These are phyloP conservation scores for Phytophthora boehmeriae DNA, from an alignment of 352 stramenopile genomes.

Conservation along the genomic window DNA sequence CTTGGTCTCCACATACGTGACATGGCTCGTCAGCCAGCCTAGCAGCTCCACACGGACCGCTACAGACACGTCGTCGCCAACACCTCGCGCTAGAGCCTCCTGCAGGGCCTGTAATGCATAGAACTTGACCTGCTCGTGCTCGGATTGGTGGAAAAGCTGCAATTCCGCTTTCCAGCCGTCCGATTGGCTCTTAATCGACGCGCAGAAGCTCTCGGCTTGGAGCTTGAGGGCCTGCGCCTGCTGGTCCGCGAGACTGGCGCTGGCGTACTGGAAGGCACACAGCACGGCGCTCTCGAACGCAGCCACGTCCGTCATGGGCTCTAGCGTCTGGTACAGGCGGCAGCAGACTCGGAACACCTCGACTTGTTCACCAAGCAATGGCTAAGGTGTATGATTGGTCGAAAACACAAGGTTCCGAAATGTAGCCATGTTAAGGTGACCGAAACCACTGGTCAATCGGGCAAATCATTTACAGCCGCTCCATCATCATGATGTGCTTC, in stretches of 20 bases:
- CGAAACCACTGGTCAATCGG: too few relatives aligned
- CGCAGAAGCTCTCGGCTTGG: constrained; percentile 76
- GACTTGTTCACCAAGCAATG: too few relatives aligned
- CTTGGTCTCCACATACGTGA: constrained; percentile 60
- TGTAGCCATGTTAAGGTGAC: too few relatives aligned
- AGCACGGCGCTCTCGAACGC: constrained; percentile 82
- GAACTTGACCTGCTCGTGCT: constrained; percentile 84
- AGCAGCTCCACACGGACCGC: constrained; percentile 65
- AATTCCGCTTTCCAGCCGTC: constrained; percentile 67
- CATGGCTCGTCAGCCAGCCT: constrained; percentile 66
- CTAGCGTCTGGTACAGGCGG: neutral
- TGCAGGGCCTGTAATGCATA: constrained; percentile 82
- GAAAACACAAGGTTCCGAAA: too few relatives aligned
- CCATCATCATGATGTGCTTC: neutral
- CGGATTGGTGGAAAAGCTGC: constrained; percentile 69
- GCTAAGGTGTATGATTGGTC: too few relatives aligned
- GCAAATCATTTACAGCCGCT: too few relatives aligned
- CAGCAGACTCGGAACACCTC: neutral
- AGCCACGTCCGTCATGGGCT: constrained; percentile 31
- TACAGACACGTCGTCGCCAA: constrained; percentile 49
- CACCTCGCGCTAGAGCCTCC: constrained; percentile 50
- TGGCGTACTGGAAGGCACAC: constrained; percentile 83
- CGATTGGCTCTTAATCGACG: constrained; percentile 51
- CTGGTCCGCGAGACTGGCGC: constrained; percentile 48
- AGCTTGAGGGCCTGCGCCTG: constrained; percentile 66